Percentiles rank a stretch among this genome's conserved stretches.
Evolutionary conservation across 208 protist genomes (phyloP).

Genomic region (Vickermania ingenoplastis): DNA sequence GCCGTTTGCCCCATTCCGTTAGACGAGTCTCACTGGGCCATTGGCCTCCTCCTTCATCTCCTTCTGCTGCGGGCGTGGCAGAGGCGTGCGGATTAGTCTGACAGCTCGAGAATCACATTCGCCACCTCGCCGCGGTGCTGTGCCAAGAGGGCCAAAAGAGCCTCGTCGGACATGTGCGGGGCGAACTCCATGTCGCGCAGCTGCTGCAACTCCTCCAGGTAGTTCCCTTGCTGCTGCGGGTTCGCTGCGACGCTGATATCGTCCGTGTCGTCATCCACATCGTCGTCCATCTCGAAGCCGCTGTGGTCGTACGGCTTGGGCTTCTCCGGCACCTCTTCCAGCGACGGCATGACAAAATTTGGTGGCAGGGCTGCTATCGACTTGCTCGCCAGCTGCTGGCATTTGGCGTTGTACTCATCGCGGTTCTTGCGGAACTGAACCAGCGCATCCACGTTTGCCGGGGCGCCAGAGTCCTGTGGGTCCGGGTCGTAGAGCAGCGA

Average conservation of each 20-base stretch:
- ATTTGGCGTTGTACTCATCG: constrained; percentile 43
- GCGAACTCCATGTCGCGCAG: constrained; percentile 59
- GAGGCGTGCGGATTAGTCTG: too few relatives aligned
- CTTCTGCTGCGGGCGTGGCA: too few relatives aligned
- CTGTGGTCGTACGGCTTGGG: constrained; percentile 18
- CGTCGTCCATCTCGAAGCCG: constrained; percentile 15
- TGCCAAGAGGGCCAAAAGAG: constrained; percentile 47
- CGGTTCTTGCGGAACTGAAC: constrained; percentile 80
- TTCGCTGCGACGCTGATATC: constrained; percentile 12
- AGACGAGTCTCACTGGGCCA: too few relatives aligned
- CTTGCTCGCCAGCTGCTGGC: constrained; percentile 69
- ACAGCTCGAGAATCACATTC: constrained; percentile 48
- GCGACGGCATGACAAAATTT: constrained; percentile 49
- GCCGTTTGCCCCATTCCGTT: too few relatives aligned
- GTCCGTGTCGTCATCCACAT: constrained; percentile 30
- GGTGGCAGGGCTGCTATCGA: constrained; percentile 82
- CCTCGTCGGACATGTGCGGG: constrained; percentile 38
- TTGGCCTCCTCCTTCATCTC: too few relatives aligned
- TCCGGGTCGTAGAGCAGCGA: constrained; percentile 93
- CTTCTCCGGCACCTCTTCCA: constrained; percentile 17
- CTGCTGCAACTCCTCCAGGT: constrained; percentile 60
- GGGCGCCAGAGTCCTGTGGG: constrained; percentile 83
- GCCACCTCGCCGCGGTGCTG: constrained; percentile 67
- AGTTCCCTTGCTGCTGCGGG: constrained; percentile 11
- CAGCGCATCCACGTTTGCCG: constrained; percentile 93